Evolutionary conservation across 345 rosid species (phyloP), one percentile per base, ranked within the genome.

Genomic region (Lepidium aucheri): DNA sequence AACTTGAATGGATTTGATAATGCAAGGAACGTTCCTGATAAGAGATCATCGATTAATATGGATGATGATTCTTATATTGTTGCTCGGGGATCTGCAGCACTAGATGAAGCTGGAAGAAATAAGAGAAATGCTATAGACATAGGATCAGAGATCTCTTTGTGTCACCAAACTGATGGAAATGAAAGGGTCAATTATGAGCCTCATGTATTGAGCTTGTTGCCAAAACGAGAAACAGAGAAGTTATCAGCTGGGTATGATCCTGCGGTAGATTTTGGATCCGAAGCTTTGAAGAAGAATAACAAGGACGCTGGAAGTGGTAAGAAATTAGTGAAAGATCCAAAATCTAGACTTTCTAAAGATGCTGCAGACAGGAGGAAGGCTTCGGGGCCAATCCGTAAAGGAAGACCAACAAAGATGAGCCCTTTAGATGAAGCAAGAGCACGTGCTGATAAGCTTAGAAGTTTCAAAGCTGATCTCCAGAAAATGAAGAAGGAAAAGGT

Each of bases 401-500:
- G 87, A 51, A 89, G 86, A 72, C 82, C 91, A 51, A 79, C 97
- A 50, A 91, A 91, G 72, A 67, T 79, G 75, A 86, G 91, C 66
- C 93, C 96, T 70, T 70, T 84, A 78, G 97, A 95, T 59, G 99
- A 91, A 83, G 97, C 97, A 53, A 83, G 63, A 76, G 93, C 85
- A 14, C 97, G 99, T 20, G 99, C 99, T 63, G 97, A 95, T 71
- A 86, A 73, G 74, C 86, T 95, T 51, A 89, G 99, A 75, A 78
- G 72, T 46, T 95, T 76, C 67, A 95, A 95, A 82, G 95, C 95
- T 74, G 99, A 95, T 72, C 88, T 95, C 60, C 89, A 83, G 89
- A 91, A 91, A 78, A 64, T 95, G 77, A 95, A 89, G 82, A 95
- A 89, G 79, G 95, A 91, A 74, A 89, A 86, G 91, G 97, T 94